phyloP scores from a whole-genome alignment of 305 asterid genomes.

The Rubia peregrina region DNA sequence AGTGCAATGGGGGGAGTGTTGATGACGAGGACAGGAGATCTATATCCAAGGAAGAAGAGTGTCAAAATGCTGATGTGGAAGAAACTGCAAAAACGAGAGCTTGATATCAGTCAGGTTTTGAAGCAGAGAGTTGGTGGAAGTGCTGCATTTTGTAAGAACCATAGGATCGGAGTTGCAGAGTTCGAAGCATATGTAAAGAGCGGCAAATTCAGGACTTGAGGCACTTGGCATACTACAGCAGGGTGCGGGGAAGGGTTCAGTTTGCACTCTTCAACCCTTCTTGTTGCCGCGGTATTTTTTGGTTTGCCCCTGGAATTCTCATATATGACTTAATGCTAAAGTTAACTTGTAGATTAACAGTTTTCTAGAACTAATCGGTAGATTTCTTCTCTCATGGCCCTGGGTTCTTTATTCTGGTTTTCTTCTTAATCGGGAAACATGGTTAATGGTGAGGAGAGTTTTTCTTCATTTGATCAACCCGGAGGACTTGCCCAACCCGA shows the following conservation, averaged over 20 bases:
- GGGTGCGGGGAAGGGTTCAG: slow-evolving; percentile 20
- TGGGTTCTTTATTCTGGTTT: not conserved
- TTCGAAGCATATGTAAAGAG: slow-evolving; percentile 57
- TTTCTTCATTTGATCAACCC: too few species aligned
- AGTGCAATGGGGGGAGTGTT: slow-evolving; percentile 40
- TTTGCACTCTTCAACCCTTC: slow-evolving; percentile 10
- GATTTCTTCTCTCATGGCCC: not conserved
- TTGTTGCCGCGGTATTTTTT: slow-evolving; percentile 23
- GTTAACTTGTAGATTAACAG: slow-evolving; percentile 1
- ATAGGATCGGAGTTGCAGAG: slow-evolving; percentile 38
- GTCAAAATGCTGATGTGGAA: slow-evolving; percentile 18
- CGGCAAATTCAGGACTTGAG: slow-evolving; percentile 27
- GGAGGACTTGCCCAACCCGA: too few species aligned
- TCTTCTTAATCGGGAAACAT: too few species aligned
- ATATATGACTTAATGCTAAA: slow-evolving; percentile 4
- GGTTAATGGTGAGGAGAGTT: too few species aligned
- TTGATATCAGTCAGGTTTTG: too few species aligned
- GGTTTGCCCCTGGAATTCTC: slow-evolving; percentile 8
- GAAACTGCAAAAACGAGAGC: slow-evolving; percentile 15
- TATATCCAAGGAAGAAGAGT: slow-evolving; percentile 30
- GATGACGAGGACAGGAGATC: slow-evolving; percentile 20
- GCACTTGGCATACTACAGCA: slow-evolving; percentile 20
- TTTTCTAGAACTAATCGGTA: not conserved
- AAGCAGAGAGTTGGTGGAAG: too few species aligned
- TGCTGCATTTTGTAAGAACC: slow-evolving; percentile 23